Base-by-base conservation (phyloP, 2,329 filamentous ascomycete species). In the Aspergillus sergii region DNA sequence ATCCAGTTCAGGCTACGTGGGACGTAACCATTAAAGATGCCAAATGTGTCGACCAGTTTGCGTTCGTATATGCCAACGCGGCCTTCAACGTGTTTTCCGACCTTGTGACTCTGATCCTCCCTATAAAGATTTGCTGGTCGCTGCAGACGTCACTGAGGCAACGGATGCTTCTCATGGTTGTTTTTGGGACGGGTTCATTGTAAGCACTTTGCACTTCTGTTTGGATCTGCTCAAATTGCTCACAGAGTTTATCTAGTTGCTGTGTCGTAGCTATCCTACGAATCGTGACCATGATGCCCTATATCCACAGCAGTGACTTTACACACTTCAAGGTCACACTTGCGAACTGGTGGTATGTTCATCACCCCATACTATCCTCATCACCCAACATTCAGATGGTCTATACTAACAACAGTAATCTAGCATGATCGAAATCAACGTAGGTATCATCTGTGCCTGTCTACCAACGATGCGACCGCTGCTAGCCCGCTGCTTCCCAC, bases 351-450 rank as follows among this genome's bases (percentile, higher is more conserved):
- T 58, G 58, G 65, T 67, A 65, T 21, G 65, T 59, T 26, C 34
- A 4, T 8, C 26, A 7, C 19, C 6, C 2, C 14, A 6, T 14
- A 30, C 14, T 9, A 30, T 14, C 5, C 3, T 19, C 8, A 4
- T 19, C 9, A 3, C 3, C 1, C 23, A 7, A 2, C 1, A n/a
- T 0, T 10, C 1, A 1, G 16, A 19, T 2, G n/a, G n/a, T n/a
- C n/a, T n/a, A 28, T 19, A 28, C 30, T 54, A 23, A 54, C 8
- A 8, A 1, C 0, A 10, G 7, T 36, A 0, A 4, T 53, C 1
- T 34, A 65, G 65, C 1, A 65, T 67, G 65, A 61, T 67, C 19
- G 65, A 67, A 39, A 63, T 67, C 39, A 67, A 67, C 28, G 63
- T 67, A n/a, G 63, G 65, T 9, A 66, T 66, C 39, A 65, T 66